Base-by-base conservation (phyloP, 2,329 filamentous ascomycete genomes). In the Neonectria magnoliae region DNA sequence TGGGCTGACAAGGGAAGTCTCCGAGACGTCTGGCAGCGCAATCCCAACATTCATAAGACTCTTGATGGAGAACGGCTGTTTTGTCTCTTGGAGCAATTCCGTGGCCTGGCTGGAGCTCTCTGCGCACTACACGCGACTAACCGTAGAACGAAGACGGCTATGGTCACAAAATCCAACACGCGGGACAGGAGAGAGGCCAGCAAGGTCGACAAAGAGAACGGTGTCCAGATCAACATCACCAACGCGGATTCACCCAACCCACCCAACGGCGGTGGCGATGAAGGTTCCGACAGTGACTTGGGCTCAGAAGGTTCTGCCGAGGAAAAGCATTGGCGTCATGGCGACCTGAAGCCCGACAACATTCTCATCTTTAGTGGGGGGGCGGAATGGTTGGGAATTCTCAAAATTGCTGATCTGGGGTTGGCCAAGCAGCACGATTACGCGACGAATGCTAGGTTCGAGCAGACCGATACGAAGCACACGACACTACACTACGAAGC, bases 1-100 rank as follows among this genome's bases (percentile, higher is more conserved):
- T 70, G 67, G 67, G 64, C 67, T 14, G 9, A 69, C 3, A 67
- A 61, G 1, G 68, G 68, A 0, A 70, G 25, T 8, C n/a, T 70
- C 1, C 61, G 66, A 27, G 61, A 70, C 25, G 27, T 69, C 5
- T 70, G 68, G 68, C 4, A 42, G n/a, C 27, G 2, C 0, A 25
- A 27, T 4, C 18, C 42, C 38, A 11, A 10, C 7, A 20, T 18
- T 31, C 25, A 57, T 50, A 7, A 20, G 27, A 4, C 1, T 0
- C 22, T 68, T 2, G 18, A 67, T 1, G 25, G 31, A 13, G 10
- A 14, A 10, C 45, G 57, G 25, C 44, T 70, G 18, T 50, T 54
- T 36, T 14, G 48, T 11, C 52, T 70, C 1, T 18, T 70, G 13
- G 41, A 65, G n/a, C 64, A 70, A 22, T 14, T 70, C 2, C 50